These are phyloP conservation scores for Plenodomus lindquistii DNA, from an alignment of 2,329 filamentous ascomycete genomes.

Conservation along the genomic window DNA sequence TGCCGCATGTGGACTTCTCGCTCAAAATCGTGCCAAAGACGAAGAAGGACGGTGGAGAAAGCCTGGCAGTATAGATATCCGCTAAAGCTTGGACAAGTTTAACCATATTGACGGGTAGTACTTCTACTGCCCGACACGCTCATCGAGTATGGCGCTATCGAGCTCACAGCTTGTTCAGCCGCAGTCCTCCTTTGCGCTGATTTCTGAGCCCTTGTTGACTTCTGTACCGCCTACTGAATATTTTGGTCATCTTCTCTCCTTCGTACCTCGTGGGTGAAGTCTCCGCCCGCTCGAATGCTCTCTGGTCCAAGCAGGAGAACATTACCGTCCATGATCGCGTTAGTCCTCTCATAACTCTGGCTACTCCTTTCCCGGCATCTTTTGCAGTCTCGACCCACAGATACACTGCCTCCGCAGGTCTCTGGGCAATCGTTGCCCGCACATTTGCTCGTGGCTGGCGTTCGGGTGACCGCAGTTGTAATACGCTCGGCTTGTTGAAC, in stretches of 20 bases:
- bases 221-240: not conserved
- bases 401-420: not conserved
- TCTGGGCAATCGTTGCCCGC: not conserved
- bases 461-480: not conserved
- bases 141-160: not conserved
- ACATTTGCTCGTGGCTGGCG: not conserved
- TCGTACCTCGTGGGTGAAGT: not conserved
- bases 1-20: constrained; percentile 92
- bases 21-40: constrained; percentile 73
- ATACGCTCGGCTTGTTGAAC: not conserved
- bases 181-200: not conserved
- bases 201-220: not conserved
- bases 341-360: not conserved
- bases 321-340: not conserved
- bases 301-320: not conserved
- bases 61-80: constrained; percentile 6
- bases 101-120: not conserved
- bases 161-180: not conserved
- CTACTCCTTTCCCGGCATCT: not conserved
- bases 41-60: constrained; percentile 24
- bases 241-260: not conserved
- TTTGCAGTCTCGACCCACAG: not conserved
- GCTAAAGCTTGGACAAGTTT: not conserved
- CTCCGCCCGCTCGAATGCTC: not conserved
- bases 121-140: not conserved